phyloP scores from a whole-genome alignment of 805 yeast genomes.

The Helenozyma rhizophorensis region DNA sequence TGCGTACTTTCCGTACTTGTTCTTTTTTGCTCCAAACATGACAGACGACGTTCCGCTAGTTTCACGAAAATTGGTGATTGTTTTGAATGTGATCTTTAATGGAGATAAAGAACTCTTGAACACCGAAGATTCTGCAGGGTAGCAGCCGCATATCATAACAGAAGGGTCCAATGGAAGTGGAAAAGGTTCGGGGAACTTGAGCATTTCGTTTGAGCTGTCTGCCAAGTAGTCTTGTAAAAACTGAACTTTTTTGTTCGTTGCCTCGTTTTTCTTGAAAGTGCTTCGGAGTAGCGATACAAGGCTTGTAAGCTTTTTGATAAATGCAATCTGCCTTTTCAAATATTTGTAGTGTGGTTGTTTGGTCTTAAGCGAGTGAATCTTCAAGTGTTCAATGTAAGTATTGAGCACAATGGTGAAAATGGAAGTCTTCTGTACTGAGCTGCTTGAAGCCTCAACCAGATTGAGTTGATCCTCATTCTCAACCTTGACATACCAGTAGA shows the following conservation, averaged over 20 bases:
- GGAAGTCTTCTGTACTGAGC: too few relatives aligned
- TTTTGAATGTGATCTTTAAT: constrained; percentile 71
- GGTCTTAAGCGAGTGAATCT: constrained; percentile 21
- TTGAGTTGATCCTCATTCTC: constrained; percentile 65
- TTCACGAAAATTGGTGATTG: constrained; percentile 28
- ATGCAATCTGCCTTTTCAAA: constrained; percentile 59
- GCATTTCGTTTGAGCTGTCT: constrained; percentile 41
- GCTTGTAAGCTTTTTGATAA: constrained; percentile 61
- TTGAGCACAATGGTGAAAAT: constrained; percentile 35
- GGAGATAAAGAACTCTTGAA: constrained; percentile 93
- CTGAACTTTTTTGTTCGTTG: constrained; percentile 73
- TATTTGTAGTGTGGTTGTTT: constrained; percentile 33
- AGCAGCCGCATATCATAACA: constrained; percentile 64
- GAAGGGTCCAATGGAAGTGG: constrained; percentile 83
- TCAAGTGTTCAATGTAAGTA: constrained; percentile 37
- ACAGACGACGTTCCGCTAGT: constrained; percentile 20
- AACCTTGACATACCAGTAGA: constrained; percentile 90
- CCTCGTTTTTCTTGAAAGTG: constrained; percentile 54
- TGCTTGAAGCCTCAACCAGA: too few relatives aligned
- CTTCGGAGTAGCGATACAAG: constrained; percentile 61
- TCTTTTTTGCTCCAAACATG: constrained; percentile 29
- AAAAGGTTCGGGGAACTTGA: constrained; percentile 50
- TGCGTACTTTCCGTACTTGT: constrained; percentile 51
- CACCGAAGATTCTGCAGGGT: constrained; percentile 76
- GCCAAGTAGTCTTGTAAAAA: constrained; percentile 53